Base-by-base conservation (phyloP, 106 monocot species). In the Platanthera zijinensis region DNA sequence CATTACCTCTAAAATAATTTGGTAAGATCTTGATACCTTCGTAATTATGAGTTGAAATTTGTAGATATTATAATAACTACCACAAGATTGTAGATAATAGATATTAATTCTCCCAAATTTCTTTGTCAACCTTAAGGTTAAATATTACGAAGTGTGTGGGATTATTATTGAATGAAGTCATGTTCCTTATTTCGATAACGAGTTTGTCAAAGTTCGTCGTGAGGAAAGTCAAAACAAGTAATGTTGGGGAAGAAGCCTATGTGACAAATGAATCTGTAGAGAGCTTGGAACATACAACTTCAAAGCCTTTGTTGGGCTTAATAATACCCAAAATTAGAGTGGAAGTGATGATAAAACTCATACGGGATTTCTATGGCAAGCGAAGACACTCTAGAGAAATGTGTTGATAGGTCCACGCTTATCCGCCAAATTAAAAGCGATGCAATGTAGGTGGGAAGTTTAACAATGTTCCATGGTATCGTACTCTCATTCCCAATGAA, bases 91-190 rank as follows among this genome's bases (percentile, higher is more conserved):
- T 72, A 8, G 72, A 8, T 12, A n/a, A 8, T 72, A 8, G 72
- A 8, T 12, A n/a, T 5, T 49, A 15, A 5, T 72, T 11, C 2
- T 3, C 39, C 39, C 39, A 39, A 72, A 72, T 15, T 72, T 72
- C 49, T 48, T 48, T 5, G 72, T n/a, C 21, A 50, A 50, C 3
- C 14, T 72, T n/a, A 66, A 66, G 8, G 21, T 66, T 22, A 0
- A 66, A 18, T 66, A 49, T 72, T 46, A 72, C 50, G 72, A 72
- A 15, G 72, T 72, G 13, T 8, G 72, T 15, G 72, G 72, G 1
- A 1, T 46, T 13, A 72, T 72, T 49, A 72, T 72, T 72, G 72
- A n/a, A 11, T 17, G 72, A 10, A 8, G 12, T 4, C 12, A 46
- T 48, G 15, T 72, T 49, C 72, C 72, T 50, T 48, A 46, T 48